Evolutionary conservation across 768 basidiomycete genomes (phyloP), one percentile per base, ranked within the genome.

Genomic region (Auricularia cornea): DNA sequence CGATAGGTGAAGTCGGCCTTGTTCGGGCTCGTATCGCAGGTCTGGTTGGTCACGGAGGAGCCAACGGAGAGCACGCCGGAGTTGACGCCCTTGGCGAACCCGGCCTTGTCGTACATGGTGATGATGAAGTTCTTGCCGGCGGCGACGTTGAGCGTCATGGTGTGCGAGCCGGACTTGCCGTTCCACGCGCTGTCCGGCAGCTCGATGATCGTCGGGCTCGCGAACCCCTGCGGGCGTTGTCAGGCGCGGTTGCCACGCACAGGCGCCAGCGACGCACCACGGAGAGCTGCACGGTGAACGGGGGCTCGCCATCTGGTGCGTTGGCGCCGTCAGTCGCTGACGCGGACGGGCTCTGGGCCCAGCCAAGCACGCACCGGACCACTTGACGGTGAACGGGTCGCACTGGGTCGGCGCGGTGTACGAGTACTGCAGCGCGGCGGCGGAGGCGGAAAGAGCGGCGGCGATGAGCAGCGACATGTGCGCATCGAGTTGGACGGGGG

Each of bases 41-140:
- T 72, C 14, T 69, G 61, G 48, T 65, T 65, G 29, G 79, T 80
- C 16, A 77, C 70, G 2, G 84, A 78, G 11, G 72, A 61, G 44
- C 78, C 83, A 18, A 85, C 83, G 1, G 75, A 78, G 44, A 86
- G 66, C 5, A 88, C 59, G 52, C 72, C 62, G 11, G 83, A 80
- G 29, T 78, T 77, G 28, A 88, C 90, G 3, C 89, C 90, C 11
- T 84, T 77, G 51, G 76, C 88, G 70, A 86, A 89, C 1, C 88
- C 88, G 30, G 81, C 81, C 20, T 83, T 77, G 69, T 92, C 90
- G 30, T 86, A 90, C 86, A 92, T 87, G 38, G 83, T 79, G 23
- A 86, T 63, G 14, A 89, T 59, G 59, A 89, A 75, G 61, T 75
- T 71, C 20, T 77, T 69, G 31, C 68, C 73, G 10, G 75, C 68